Base-by-base conservation (phyloP, 2,329 filamentous ascomycete genomes). In the Elsinoe fawcettii region DNA sequence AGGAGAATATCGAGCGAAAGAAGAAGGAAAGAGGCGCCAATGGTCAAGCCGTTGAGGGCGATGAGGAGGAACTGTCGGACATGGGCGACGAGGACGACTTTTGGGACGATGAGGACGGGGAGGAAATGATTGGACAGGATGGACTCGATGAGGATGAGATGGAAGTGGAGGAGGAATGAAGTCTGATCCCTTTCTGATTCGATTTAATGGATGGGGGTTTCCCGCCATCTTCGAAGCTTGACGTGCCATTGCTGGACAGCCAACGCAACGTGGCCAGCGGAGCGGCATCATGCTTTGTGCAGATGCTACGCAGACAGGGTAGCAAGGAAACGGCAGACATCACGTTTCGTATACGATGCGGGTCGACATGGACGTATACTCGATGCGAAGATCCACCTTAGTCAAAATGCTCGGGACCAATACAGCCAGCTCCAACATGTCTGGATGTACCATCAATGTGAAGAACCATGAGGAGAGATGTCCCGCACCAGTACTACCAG, bases 1-100 rank as follows among this genome's bases (percentile, higher is more conserved):
- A 82, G 70, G 90, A 88, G 63, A 97, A 97, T 65, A 82, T 99
- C 1, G 90, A 95, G 73, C 86, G 80, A 73, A 97, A 96, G 76
- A 82, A 80, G 71, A 83, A 85, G 67, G 79, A 81, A 56, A 82
- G 77, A 62, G 69, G 65, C n/a, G 79, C 71, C n/a, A 75, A 74
- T 62, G 74, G 73, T 22, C 73, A 69, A 47, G 67, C 70, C 34
- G 74, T 72, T 60, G 68, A 77, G 58, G 70, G 74, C 36, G 73
- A 71, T 2, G 71, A 71, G 5, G 71, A 73, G 14, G 67, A 66
- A n/a, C 59, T 47, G 61, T 59, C 18, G 74, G 75, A 74, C 7
- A 69, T 68, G 16, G 67, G 71, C 3, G 69, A 70, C 18, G 70
- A 69, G 18, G 70, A 70, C 2, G 65, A 65, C 32, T 59, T 64